phyloP scores from a whole-genome alignment of 371 early-diverging fungal species.

The Mucor lusitanicus region DNA sequence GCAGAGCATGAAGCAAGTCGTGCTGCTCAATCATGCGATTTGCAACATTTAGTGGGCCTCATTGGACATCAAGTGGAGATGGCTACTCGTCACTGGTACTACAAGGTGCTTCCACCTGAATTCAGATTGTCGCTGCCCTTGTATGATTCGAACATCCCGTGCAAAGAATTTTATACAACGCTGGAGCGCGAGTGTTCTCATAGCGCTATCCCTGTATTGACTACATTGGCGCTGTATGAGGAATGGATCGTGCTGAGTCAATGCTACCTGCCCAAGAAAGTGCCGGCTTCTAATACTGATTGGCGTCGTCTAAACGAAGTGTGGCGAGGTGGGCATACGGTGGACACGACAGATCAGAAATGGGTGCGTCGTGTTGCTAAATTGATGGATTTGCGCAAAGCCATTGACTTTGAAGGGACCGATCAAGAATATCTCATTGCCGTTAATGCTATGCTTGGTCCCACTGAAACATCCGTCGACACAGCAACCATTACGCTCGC shows the following conservation, averaged over 20 bases:
- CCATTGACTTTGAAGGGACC: constrained; percentile 25
- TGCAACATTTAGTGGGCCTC: constrained; percentile 20
- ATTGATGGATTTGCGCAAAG: constrained; percentile 15
- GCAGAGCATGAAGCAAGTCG: constrained; percentile 17
- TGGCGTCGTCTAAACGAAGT: constrained; percentile 11
- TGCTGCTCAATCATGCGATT: constrained; percentile 19
- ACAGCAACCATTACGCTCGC: constrained; percentile 1
- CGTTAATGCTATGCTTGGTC: constrained; percentile 1
- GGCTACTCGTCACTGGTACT: constrained; percentile 45
- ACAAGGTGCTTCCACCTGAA: constrained; percentile 24
- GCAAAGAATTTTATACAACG: constrained; percentile 8
- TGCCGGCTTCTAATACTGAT: constrained; percentile 8
- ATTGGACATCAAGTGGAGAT: constrained; percentile 42
- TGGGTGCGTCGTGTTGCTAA: constrained; percentile 27
- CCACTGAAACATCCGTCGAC: not conserved
- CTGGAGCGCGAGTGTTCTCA: constrained; percentile 24
- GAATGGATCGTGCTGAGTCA: constrained; percentile 21
- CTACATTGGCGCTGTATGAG: constrained; percentile 37
- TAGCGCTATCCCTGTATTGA: constrained; percentile 28
- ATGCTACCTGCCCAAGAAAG: constrained; percentile 16
- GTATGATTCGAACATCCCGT: constrained; percentile 29
- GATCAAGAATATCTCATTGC: constrained; percentile 28
- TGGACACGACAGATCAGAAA: constrained; percentile 3
- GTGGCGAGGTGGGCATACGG: constrained; percentile 10
- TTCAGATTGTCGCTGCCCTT: constrained; percentile 33